Base-by-base conservation (phyloP, 148 eudicot genomes). In the Rhododendron kiyosumense region DNA sequence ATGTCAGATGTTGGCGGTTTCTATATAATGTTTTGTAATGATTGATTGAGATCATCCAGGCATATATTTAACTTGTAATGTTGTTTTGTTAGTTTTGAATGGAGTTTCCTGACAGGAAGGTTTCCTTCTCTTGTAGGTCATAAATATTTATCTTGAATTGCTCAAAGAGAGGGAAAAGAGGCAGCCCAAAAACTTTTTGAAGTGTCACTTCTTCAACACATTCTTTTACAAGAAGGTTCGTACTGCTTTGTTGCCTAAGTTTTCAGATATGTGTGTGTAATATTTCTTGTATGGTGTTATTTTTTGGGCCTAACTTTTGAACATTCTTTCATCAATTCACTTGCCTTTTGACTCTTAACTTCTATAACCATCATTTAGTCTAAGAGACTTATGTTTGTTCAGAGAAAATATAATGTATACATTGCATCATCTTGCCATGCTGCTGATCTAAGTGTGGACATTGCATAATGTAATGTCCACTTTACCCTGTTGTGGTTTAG, bases 201-300 rank as follows among this genome's bases (percentile, higher is more conserved):
- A 91, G 84, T 97, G 99, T 86, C 99, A 97, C 91, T 97, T 97
- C 93, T 95, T 97, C 89, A 97, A 91, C 87, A 97, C 98, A 32
- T 97, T 97, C 89, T 97, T 97, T 85, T 97, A 97, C 85, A 97
- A 97, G 87, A 97, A 94, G 98, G 99, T 97, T 84, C 45, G 98
- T 88, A 17, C 61, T 87, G 77, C 52, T 84, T 79, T 86, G 20
- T 76, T 9, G 12, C 75, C 26, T 54, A 52, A 78, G 4, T 73
- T 49, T 38, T 65, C 8, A 45, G n/a, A 34, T 43, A 59, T 59
- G 65, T 7, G 22, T 6, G 9, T 54, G 4, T 54, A 17, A 17
- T 54, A 54, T 54, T 54, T 61, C 26, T 14, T 12, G 7, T 43
- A 28, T 28, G 74, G 82, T 32, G 30, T 34, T 46, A 28, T 67